Base-by-base conservation (phyloP, 2,329 filamentous ascomycete species). In the Beauveria varroae region DNA sequence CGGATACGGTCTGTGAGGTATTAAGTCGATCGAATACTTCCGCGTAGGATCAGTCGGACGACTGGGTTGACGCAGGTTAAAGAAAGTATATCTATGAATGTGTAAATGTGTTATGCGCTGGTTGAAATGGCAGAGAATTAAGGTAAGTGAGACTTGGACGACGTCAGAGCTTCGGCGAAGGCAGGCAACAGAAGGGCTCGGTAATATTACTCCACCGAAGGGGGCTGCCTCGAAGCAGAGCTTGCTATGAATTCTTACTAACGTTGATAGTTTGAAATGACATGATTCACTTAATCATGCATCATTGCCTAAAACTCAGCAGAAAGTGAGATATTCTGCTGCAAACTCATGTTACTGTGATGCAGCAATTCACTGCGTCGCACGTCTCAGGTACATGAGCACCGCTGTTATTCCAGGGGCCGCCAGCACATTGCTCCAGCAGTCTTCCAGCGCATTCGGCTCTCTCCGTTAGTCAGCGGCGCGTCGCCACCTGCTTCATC, bases 391-490 rank as follows among this genome's bases (percentile, higher is more conserved):
- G 9, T 34, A 34, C 12, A 12, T 52, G 44, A 52, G 37, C 34
- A 28, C 24, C 3, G 14, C 57, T 34, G 46, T 44, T 14, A 20
- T 9, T 14, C 18, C n/a, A 55, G 37, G 52, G 30, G 30, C 12
- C 52, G 20, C 16, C 41, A 37, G 28, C 30, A 14, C 43, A 40
- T 49, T 49, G 8, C 26, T 16, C 49, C 54, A 47, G 54, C n/a
- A 34, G 28, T 10, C 56, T 58, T 58, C 56, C 56, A 58, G 56
- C 37, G 46, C 46, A 30, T 51, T 58, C 56, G 46, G 12, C 46
- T 24, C 12, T 16, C 16, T 22, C 44, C 20, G 57, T 59, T 59
- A 59, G 57, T 59, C 57, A 59, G 41, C 57, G n/a, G n/a, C 40
- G 16, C 46, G n/a, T 28, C 34, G 30, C 14, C 30, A 44, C 20